phyloP scores from a whole-genome alignment of 768 basidiomycete genomes.

The Macrolepiota fuliginosa region DNA sequence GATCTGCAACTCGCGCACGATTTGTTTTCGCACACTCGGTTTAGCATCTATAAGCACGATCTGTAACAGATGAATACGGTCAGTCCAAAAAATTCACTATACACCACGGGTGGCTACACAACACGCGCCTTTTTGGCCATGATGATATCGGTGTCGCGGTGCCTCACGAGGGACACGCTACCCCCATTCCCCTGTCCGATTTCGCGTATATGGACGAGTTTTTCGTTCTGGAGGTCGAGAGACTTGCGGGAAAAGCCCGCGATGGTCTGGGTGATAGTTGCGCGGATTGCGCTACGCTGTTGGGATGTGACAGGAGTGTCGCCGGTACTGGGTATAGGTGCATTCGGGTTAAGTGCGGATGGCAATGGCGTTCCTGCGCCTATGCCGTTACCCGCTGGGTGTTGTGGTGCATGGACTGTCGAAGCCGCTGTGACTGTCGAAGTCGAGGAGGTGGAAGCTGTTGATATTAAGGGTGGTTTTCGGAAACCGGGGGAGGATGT shows the following conservation, averaged over 20 bases:
- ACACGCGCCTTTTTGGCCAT: constrained; percentile 95
- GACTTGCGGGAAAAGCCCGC: constrained; percentile 28
- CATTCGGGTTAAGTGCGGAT: neutral
- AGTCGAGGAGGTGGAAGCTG: neutral
- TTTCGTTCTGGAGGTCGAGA: constrained; percentile 72
- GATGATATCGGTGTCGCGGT: constrained; percentile 83
- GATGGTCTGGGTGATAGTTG: constrained; percentile 25
- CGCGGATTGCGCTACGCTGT: constrained; percentile 10
- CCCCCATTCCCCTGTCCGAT: constrained; percentile 97
- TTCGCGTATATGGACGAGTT: constrained; percentile 86
- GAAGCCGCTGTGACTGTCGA: neutral
- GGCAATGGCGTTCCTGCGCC: constrained; percentile 6
- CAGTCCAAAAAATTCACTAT: neutral
- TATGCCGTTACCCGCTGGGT: constrained; percentile 14
- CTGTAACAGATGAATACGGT: constrained; percentile 33
- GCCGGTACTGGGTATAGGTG: constrained; percentile 16
- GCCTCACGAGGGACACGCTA: constrained; percentile 94
- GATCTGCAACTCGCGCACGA: constrained; percentile 95
- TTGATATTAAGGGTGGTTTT: constrained; percentile 8
- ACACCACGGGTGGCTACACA: neutral
- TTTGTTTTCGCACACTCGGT: constrained; percentile 94
- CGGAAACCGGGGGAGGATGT: constrained; percentile 14
- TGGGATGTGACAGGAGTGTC: constrained; percentile 18
- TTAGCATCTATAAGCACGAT: constrained; percentile 96
- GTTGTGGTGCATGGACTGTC: neutral